These are phyloP conservation scores for Cardamine resedifolia DNA, from an alignment of 345 rosid species.

Conservation along the genomic window DNA sequence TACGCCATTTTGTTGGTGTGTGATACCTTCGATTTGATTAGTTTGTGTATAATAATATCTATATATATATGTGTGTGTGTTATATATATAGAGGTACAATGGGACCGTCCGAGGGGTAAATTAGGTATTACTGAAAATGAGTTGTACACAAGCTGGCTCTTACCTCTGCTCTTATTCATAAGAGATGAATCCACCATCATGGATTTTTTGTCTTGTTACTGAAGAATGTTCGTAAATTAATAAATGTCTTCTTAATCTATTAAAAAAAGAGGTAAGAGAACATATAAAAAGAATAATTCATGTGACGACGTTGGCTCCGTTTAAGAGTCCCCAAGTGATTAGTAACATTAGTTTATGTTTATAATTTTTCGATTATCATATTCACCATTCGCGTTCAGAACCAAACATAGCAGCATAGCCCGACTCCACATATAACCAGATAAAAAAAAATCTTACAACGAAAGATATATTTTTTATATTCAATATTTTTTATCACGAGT, in stretches of 20 bases:
- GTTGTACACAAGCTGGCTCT: conserved; percentile 39
- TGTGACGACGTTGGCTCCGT: conserved; percentile 3
- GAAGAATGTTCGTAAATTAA: conserved; percentile 28
- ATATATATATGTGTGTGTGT: conserved; percentile 1
- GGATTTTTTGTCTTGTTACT: conserved; percentile 25
- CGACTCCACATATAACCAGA: too few relatives aligned
- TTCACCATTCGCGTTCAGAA: neutral
- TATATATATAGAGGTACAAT: neutral
- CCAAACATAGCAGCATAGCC: neutral
- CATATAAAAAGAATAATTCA: neutral
- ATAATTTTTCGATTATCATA: neutral
- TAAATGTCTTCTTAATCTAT: conserved; percentile 17
- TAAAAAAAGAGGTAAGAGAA: neutral
- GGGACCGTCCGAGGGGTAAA: conserved; percentile 12
- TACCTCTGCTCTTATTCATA: conserved; percentile 10
- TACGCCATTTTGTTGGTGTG: conserved; percentile 41
- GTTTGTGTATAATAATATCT: conserved; percentile 1
- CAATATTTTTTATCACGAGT: too few relatives aligned
- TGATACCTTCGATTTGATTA: neutral
- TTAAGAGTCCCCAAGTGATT: neutral
- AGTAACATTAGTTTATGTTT: neutral
- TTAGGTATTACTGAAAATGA: neutral
- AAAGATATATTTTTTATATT: too few relatives aligned
- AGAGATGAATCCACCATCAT: conserved; percentile 15
- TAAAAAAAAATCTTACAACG: too few relatives aligned